A percentile compares a stretch with the other conserved stretches of the same genome.
Evolutionary conservation across 495 filamentous ascomycete genomes (phyloP).

Genomic region (Xylaria flabelliformis): DNA sequence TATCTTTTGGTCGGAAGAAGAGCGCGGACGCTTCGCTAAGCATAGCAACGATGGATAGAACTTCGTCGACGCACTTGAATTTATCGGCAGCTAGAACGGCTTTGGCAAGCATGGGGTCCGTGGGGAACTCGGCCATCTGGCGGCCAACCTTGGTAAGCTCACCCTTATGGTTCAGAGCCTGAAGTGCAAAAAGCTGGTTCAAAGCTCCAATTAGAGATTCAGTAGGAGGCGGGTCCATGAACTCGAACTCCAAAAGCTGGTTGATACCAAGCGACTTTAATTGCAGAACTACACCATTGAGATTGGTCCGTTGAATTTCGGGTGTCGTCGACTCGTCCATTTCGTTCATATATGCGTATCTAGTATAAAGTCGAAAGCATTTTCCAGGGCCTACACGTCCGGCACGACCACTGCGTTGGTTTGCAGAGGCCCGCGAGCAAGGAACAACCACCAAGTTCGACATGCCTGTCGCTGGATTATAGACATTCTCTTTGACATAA

Average conservation of each 20-base stretch:
- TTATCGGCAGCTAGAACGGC: conserved; percentile 88
- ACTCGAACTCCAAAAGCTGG: conserved; percentile 93
- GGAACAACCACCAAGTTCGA: conserved; percentile 90
- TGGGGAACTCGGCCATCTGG: conserved; percentile 97
- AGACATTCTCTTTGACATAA: conserved; percentile 95
- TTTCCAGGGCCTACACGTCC: conserved; percentile 94
- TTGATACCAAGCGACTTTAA: conserved; percentile 93
- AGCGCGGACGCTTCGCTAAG: conserved; percentile 85
- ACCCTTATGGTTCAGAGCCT: conserved; percentile 87
- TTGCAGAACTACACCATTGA: conserved; percentile 82
- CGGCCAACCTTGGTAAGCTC: conserved; percentile 90
- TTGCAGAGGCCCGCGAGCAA: conserved; percentile 91
- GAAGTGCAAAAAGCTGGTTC: conserved; percentile 91
- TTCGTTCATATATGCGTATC: conserved; percentile 93
- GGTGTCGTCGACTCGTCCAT: conserved; percentile 92
- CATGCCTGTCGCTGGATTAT: conserved; percentile 91
- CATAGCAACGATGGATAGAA: conserved; percentile 94
- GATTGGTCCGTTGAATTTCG: conserved; percentile 91
- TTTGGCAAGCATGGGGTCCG: conserved; percentile 92
- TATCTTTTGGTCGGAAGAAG: conserved; percentile 97
- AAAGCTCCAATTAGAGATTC: conserved; percentile 90
- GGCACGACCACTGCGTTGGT: conserved; percentile 90
- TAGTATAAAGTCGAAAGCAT: conserved; percentile 94
- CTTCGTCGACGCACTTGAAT: conserved; percentile 91
- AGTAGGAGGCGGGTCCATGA: conserved; percentile 91